Conservation (phyloP, 2,329 filamentous ascomycete species). For the Bipolaris sorokiniana region DNA sequence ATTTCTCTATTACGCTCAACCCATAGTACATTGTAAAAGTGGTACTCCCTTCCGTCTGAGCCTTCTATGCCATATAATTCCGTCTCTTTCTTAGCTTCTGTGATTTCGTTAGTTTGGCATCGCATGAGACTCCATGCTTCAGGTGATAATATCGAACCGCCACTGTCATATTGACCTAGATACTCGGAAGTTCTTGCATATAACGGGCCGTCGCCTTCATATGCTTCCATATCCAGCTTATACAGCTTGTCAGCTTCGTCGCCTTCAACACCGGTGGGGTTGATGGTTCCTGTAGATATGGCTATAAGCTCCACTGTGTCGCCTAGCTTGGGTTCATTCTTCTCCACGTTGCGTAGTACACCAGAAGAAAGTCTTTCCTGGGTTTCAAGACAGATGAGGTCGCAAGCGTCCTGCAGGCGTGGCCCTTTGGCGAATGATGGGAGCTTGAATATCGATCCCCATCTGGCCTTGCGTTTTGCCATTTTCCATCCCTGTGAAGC, state of each 20-base stretch:
- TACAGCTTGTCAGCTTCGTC: neutral
- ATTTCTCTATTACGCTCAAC: neutral
- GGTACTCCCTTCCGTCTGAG: neutral
- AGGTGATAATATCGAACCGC: neutral
- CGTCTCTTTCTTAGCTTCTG: neutral
- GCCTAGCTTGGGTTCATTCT: neutral
- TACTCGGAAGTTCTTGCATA: neutral
- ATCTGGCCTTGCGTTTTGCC: neutral
- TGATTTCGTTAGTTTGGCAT: neutral
- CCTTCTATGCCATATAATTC: neutral
- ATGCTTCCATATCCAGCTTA: neutral
- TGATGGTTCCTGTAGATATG: neutral
- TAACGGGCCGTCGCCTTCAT: neutral
- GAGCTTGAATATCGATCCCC: neutral
- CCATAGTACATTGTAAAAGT: neutral
- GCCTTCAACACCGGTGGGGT: neutral
- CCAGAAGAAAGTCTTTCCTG: neutral
- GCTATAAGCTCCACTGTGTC: neutral
- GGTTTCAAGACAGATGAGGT: neutral
- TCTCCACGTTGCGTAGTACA: neutral
- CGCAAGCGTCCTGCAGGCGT: neutral
- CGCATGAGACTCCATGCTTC: neutral
- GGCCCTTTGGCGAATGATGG: neutral
- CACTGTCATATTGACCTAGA: neutral
- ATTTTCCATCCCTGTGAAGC: neutral